phyloP scores from a whole-genome alignment of 2,329 filamentous ascomycete genomes.

The Beauveria sp. region DNA sequence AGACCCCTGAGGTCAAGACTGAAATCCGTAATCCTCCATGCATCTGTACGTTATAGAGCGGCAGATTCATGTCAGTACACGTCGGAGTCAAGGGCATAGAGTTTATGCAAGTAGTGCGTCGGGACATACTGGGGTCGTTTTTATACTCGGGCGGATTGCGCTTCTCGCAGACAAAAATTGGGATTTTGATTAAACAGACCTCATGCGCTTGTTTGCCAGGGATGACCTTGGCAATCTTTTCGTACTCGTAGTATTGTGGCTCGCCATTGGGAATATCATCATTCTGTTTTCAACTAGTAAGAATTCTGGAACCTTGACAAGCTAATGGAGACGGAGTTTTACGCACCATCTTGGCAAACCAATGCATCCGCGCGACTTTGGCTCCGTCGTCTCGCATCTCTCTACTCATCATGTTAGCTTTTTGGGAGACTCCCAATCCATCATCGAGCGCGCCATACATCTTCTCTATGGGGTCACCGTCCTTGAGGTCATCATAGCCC shows the following conservation, averaged over 20 bases:
- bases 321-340: not conserved
- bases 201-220: not conserved
- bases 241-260: slow-evolving; percentile 1
- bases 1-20: not conserved
- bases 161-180: not conserved
- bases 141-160: not conserved
- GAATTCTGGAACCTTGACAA: not conserved
- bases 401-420: not conserved
- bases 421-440: not conserved
- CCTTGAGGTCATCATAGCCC: not conserved
- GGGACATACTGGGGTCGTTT: not conserved
- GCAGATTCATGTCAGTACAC: not conserved
- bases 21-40: not conserved
- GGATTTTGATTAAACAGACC: not conserved
- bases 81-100: not conserved
- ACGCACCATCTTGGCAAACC: slow-evolving; percentile 4
- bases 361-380: slow-evolving; percentile 1
- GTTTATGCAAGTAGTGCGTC: not conserved
- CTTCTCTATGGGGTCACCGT: not conserved
- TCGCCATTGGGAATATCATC: not conserved
- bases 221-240: not conserved
- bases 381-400: not conserved
- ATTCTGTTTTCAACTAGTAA: not conserved
- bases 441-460: not conserved
- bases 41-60: not conserved